A percentile compares a stretch with the other conserved stretches of the same genome.
phyloP scores from a whole-genome alignment of 2,329 filamentous ascomycete species.

The Stromatinia cepivora region DNA sequence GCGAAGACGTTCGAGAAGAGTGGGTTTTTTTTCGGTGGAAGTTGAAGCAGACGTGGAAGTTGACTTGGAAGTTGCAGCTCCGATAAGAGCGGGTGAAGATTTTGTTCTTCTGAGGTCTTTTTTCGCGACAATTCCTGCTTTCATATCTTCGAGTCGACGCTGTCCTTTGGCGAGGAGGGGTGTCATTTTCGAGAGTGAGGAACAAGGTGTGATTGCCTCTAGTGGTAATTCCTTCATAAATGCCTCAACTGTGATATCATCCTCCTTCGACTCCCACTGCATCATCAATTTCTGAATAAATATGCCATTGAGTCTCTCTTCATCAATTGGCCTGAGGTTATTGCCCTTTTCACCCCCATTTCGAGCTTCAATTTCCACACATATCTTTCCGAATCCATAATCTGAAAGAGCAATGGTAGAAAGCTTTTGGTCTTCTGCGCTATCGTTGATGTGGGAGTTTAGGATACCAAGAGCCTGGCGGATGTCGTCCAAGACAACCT shows the following conservation, averaged over 20 bases:
- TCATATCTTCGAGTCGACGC: conserved; percentile 67
- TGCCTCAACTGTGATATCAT: conserved; percentile 22
- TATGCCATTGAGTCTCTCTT: conserved; percentile 53
- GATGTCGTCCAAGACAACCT: conserved; percentile 65
- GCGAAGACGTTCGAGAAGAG: conserved; percentile 74
- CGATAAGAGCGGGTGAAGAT: conserved; percentile 23
- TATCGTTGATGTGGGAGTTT: conserved; percentile 35
- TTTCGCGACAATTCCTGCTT: conserved; percentile 57
- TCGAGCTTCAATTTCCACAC: conserved; percentile 52
- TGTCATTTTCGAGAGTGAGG: conserved; percentile 53
- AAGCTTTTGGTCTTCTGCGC: conserved; percentile 43
- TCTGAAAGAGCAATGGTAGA: conserved; percentile 47
- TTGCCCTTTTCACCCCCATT: conserved; percentile 27
- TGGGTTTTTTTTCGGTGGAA: conserved; percentile 53
- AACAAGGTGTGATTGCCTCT: conserved; percentile 53
- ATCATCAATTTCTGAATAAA: conserved; percentile 55
- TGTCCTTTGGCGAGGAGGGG: conserved; percentile 66
- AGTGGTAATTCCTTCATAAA: conserved; percentile 61
- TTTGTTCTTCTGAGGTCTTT: conserved; percentile 48
- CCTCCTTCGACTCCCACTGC: conserved; percentile 44
- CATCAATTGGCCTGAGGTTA: conserved; percentile 47
- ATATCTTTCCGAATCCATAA: conserved; percentile 57
- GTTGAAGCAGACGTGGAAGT: conserved; percentile 25
- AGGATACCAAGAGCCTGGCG: conserved; percentile 67
- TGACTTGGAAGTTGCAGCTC: neutral